Percentiles rank a stretch among this genome's conserved stretches.
These are phyloP conservation scores for Multifurca ochricompacta DNA, from an alignment of 768 basidiomycete species.

Conservation along the genomic window DNA sequence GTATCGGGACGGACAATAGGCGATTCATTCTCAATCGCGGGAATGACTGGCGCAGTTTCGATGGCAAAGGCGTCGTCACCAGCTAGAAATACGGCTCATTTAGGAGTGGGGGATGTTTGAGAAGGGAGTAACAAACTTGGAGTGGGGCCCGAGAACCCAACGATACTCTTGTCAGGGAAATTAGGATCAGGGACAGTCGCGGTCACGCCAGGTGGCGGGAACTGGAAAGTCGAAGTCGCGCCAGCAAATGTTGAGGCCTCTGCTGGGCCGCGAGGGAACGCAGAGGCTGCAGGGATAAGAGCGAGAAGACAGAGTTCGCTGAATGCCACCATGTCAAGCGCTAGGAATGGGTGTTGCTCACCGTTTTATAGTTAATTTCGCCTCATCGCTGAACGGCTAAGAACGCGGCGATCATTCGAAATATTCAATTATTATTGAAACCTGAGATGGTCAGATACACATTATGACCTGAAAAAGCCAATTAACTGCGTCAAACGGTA, in stretches of 20 bases:
- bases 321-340: neutral
- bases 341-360: too few relatives aligned
- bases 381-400: too few relatives aligned
- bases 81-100: constrained; percentile 13
- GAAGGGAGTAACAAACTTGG: constrained; percentile 31
- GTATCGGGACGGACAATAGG: constrained; percentile 37
- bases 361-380: neutral
- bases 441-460: too few relatives aligned
- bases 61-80: constrained; percentile 26
- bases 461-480: too few relatives aligned
- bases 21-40: constrained; percentile 32
- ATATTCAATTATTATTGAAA: too few relatives aligned
- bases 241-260: constrained; percentile 37
- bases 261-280: too few relatives aligned
- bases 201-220: constrained; percentile 36
- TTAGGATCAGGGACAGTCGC: constrained; percentile 26
- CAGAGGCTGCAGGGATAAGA: neutral
- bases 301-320: neutral
- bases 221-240: constrained; percentile 33
- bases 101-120: neutral
- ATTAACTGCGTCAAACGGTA: too few relatives aligned
- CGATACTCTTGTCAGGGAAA: constrained; percentile 36
- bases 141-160: constrained; percentile 43
- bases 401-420: neutral
- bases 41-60: constrained; percentile 31